Evolutionary conservation across 306 rosid species (phyloP), one percentile per base, ranked within the genome.

Genomic region (Quercus agrifolia): DNA sequence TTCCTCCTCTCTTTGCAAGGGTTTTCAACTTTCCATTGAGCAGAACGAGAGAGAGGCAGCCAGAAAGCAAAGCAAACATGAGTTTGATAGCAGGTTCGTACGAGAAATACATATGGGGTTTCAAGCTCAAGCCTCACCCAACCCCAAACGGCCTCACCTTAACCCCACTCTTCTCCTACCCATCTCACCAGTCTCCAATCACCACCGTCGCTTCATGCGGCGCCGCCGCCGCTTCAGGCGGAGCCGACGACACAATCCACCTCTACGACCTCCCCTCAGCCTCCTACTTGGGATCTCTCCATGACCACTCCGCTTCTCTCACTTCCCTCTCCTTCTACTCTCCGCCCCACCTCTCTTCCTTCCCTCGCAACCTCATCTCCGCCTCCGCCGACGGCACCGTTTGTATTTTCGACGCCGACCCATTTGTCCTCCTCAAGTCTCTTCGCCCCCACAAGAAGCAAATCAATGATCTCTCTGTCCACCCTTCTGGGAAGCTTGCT

Each of bases 281-380:
- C 64, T 75, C 97, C 77, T 91, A 94, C 85, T 86, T 95, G 46
- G 99, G 99, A 4, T 92, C 98, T 55, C 98, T 91, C 76, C 82
- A 83, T 69, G 88, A 90, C 20, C 94, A 92, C 88, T 83, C 95
- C 49, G 86, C 97, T 75, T 77, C 97, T 51, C 78, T 95, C 79
- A 95, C 97, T 49, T 77, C 96, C 55, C 92, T 95, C 52, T 80
- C 99, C 18, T 95, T 95, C 89, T 88, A 83, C 84, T 74, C 96
- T 28, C 93, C 91, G 58, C 86, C 93, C 2, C 1, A 78, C 33
- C 90, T 91, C 74, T 80, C 91, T 68, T 80, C 91, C 46, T 88
- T 86, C 78, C 99, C 99, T 4, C 95, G 94, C 69, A 95, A 91
- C 77, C 99, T 95, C 83, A 49, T 95, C 90, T 95, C 99, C 74